Conservation (phyloP, 2,329 filamentous ascomycete genomes). For the Fusarium sp. region DNA sequence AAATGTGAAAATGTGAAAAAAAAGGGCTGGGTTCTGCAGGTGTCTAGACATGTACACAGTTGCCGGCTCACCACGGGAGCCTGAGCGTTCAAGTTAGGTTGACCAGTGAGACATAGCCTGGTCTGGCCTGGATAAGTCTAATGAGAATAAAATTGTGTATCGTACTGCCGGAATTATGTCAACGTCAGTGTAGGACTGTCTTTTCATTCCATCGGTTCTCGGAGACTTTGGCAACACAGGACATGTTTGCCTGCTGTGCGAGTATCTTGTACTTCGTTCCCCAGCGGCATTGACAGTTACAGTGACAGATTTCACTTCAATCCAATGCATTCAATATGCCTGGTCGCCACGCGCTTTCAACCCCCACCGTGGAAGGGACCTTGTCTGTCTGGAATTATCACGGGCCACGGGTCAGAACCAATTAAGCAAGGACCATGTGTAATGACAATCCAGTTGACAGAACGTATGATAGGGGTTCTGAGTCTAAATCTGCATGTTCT, state of each 20-base stretch:
- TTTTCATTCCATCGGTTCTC: conserved; percentile 5
- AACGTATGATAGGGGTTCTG: conserved; percentile 8
- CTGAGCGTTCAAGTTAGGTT: conserved; percentile 10
- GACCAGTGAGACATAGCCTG: conserved; percentile 4
- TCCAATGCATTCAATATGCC: neutral
- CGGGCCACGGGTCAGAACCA: conserved; percentile 13
- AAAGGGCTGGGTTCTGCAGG: conserved; percentile 33
- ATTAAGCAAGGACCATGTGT: conserved; percentile 38
- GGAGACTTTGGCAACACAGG: conserved; percentile 3
- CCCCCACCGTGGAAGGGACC: conserved; percentile 27
- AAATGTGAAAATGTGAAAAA: neutral
- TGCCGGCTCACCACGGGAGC: conserved; percentile 20
- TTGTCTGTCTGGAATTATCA: conserved; percentile 8
- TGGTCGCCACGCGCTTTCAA: conserved; percentile 22
- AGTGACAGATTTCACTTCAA: neutral
- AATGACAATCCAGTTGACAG: conserved; percentile 19
- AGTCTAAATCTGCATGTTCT: conserved; percentile 11
- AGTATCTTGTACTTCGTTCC: conserved; percentile 32
- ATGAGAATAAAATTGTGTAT: conserved; percentile 25
- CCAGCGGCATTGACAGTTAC: neutral
- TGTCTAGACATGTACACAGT: neutral
- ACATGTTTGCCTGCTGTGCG: neutral
- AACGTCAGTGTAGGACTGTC: neutral
- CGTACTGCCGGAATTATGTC: conserved; percentile 20
- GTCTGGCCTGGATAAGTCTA: conserved; percentile 1